phyloP scores from a whole-genome alignment of 345 rosid species.

The Eutrema heterophyllum region DNA sequence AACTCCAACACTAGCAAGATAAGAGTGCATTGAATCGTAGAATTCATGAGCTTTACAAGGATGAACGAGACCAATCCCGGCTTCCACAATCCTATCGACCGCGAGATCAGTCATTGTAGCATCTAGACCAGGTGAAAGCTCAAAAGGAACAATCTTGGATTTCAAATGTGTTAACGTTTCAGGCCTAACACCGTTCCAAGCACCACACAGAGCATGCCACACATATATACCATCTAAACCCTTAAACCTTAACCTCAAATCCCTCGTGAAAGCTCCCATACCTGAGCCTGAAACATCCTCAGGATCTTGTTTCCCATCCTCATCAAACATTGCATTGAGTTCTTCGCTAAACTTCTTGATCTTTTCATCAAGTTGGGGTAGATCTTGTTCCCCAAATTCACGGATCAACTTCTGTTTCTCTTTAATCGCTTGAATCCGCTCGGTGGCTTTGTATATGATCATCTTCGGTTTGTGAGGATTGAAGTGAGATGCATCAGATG shows the following conservation, averaged over 20 bases:
- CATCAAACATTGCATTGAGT: constrained; percentile 40
- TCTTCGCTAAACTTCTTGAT: constrained; percentile 43
- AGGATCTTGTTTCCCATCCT: constrained; percentile 27
- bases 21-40: constrained; percentile 78
- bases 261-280: constrained; percentile 55
- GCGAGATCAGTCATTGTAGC: constrained; percentile 79
- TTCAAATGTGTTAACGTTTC: constrained; percentile 43
- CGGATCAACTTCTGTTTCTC: constrained; percentile 37
- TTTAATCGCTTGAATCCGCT: constrained; percentile 56
- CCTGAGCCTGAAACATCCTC: constrained; percentile 31
- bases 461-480: constrained; percentile 57
- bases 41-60: constrained; percentile 64
- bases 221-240: constrained; percentile 61
- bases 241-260: constrained; percentile 57
- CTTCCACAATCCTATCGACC: constrained; percentile 65
- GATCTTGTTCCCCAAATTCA: constrained; percentile 35
- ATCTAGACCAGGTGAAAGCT: constrained; percentile 53
- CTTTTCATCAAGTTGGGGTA: constrained; percentile 32
- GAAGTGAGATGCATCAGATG: constrained; percentile 42
- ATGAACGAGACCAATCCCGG: constrained; percentile 73
- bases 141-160: constrained; percentile 39
- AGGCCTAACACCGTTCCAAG: constrained; percentile 87
- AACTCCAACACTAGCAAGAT: constrained; percentile 60
- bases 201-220: constrained; percentile 90
- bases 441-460: constrained; percentile 72